phyloP scores from a whole-genome alignment of 2,329 filamentous ascomycete species.

The Ophiostoma montium region DNA sequence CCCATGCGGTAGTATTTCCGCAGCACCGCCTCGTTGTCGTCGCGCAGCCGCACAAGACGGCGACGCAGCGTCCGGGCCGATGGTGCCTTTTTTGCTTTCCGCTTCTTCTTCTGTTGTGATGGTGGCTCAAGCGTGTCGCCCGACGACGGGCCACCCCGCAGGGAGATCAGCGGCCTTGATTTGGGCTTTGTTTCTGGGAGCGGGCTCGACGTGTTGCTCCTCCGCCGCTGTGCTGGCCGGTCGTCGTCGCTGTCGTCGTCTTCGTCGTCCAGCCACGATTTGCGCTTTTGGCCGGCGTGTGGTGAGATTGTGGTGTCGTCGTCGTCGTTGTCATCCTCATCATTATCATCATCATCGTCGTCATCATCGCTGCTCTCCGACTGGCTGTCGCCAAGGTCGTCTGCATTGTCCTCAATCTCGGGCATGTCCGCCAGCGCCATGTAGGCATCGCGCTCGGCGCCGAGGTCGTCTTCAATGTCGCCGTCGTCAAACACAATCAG shows the following conservation, averaged over 20 bases:
- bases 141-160: slow-evolving; percentile 32
- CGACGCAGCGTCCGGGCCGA: slow-evolving; percentile 60
- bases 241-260: slow-evolving; percentile 62
- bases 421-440: slow-evolving; percentile 82
- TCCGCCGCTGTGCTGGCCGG: slow-evolving; percentile 62
- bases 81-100: slow-evolving; percentile 24
- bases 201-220: slow-evolving; percentile 71
- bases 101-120: slow-evolving; percentile 19
- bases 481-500: slow-evolving; percentile 94
- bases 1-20: slow-evolving; percentile 76
- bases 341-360: slow-evolving; percentile 30
- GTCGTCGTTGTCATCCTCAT: slow-evolving; percentile 35
- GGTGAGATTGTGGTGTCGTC: not conserved
- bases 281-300: slow-evolving; percentile 37
- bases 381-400: slow-evolving; percentile 53
- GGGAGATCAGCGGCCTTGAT: slow-evolving; percentile 44
- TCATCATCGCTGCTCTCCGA: slow-evolving; percentile 60
- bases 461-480: slow-evolving; percentile 76
- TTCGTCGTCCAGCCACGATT: slow-evolving; percentile 60
- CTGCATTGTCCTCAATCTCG: slow-evolving; percentile 53
- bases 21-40: slow-evolving; percentile 62
- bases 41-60: slow-evolving; percentile 58
- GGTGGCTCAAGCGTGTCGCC: slow-evolving; percentile 39
- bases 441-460: slow-evolving; percentile 65
- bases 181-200: slow-evolving; percentile 51